Percentiles rank a stretch among this genome's conserved stretches.
These are phyloP conservation scores for Cordyceps fumosorosea DNA, from an alignment of 2,329 filamentous ascomycete species.

Conservation along the genomic window DNA sequence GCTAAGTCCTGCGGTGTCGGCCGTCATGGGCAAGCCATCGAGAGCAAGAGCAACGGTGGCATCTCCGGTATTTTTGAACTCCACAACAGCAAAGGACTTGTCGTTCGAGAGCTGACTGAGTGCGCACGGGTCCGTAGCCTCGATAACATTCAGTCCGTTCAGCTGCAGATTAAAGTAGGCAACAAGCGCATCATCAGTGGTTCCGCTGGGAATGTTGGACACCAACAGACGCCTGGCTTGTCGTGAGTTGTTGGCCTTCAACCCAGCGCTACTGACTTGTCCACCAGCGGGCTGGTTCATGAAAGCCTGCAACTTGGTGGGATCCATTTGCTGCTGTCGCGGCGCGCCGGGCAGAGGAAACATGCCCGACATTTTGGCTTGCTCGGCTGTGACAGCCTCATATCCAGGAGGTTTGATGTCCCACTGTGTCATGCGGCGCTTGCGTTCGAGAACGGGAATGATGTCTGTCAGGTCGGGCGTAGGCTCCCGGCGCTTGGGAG, in stretches of 20 bases:
- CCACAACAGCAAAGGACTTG: slow-evolving; percentile 73
- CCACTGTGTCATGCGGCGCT: slow-evolving; percentile 94
- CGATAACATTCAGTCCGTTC: slow-evolving; percentile 90
- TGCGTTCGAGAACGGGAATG: slow-evolving; percentile 74
- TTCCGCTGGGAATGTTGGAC: slow-evolving; percentile 67
- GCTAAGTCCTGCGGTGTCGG: slow-evolving; percentile 58
- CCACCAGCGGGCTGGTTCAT: slow-evolving; percentile 76
- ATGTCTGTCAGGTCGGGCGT: slow-evolving; percentile 91
- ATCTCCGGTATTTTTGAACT: slow-evolving; percentile 83
- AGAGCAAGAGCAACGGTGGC: slow-evolving; percentile 86
- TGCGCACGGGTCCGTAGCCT: slow-evolving; percentile 76
- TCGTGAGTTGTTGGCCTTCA: slow-evolving; percentile 88
- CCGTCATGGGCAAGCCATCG: slow-evolving; percentile 83
- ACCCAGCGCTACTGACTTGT: slow-evolving; percentile 62
- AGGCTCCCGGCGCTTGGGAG: slow-evolving; percentile 87
- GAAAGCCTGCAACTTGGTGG: slow-evolving; percentile 86
- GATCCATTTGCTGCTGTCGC: slow-evolving; percentile 91
- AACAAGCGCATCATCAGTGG: slow-evolving; percentile 69
- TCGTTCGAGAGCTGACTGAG: slow-evolving; percentile 77
- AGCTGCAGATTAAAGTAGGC: slow-evolving; percentile 95
- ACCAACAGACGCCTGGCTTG: slow-evolving; percentile 90
- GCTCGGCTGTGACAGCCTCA: slow-evolving; percentile 95
- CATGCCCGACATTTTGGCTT: slow-evolving; percentile 98
- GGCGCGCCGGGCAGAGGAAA: slow-evolving; percentile 95
- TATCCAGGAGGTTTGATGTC: slow-evolving; percentile 98